phyloP scores from a whole-genome alignment of 1,284 basidiomycete genomes.

The Malassezia japonica region DNA sequence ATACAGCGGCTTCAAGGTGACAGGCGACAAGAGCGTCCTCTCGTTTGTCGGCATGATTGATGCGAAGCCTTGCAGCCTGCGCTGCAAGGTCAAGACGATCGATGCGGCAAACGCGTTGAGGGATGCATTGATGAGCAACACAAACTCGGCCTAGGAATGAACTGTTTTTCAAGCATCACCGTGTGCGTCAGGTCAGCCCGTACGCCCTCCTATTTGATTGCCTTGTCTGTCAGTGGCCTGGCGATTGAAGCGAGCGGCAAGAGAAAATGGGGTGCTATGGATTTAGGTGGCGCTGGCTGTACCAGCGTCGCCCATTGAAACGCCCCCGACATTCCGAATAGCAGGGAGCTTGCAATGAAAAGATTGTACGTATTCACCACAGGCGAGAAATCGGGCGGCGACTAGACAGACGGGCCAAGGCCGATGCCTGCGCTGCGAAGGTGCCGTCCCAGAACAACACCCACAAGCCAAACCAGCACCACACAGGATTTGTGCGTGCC shows the following conservation, averaged over 20 bases:
- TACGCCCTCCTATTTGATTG: slow-evolving; percentile 40
- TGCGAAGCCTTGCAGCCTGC: slow-evolving; percentile 25
- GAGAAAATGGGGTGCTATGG: slow-evolving; percentile 17
- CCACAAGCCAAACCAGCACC: slow-evolving; percentile 7
- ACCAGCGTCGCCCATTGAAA: slow-evolving; percentile 18
- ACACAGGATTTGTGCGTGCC: background rate
- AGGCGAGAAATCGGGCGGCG: slow-evolving; percentile 1
- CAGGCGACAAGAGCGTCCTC: slow-evolving; percentile 25
- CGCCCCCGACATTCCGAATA: slow-evolving; percentile 12
- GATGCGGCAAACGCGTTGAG: slow-evolving; percentile 27
- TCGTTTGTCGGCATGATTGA: slow-evolving; percentile 33
- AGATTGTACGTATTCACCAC: background rate
- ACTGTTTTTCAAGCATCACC: background rate
- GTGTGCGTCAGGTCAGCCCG: background rate
- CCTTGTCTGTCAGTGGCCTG: slow-evolving; percentile 29
- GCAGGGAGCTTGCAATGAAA: background rate
- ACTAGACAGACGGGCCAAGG: slow-evolving; percentile 8
- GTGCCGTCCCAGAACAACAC: slow-evolving; percentile 10
- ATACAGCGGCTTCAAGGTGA: slow-evolving; percentile 25
- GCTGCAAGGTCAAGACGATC: slow-evolving; percentile 40
- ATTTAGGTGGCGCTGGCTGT: slow-evolving; percentile 14
- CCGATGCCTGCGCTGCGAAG: slow-evolving; percentile 4
- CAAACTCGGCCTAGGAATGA: background rate
- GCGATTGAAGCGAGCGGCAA: slow-evolving; percentile 41
- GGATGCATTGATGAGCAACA: slow-evolving; percentile 19